Base-by-base conservation (phyloP, 495 filamentous ascomycete genomes). In the Aspergillus nanangensis region DNA sequence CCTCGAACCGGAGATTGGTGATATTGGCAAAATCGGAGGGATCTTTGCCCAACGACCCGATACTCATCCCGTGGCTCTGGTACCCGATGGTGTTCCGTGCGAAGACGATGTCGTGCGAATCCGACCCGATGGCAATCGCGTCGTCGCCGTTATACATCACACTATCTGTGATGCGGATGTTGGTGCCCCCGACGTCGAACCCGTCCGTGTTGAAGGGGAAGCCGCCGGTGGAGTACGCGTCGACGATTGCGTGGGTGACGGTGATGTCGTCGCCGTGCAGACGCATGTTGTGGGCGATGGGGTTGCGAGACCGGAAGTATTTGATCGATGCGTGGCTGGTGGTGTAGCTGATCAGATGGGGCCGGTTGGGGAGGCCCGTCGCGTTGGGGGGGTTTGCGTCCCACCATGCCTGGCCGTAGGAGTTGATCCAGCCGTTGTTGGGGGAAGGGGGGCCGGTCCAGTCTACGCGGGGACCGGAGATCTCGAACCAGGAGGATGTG, bases 191-290 rank as follows among this genome's bases (percentile, higher is more conserved):
- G 8, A 71, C 63, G 45, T 66, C 69, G 37, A 71, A 71, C 14
- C 61, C 67, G 37, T 70, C 65, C 2, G 70, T 73, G 47, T 73
- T 73, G 58, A 72, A 74, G 3, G 66, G 67, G 48, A 74, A 72
- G 9, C 56, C 53, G 33, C 57, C 57, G 0, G 61, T 66, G 14
- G 64, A 70, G 25, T 53, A 51, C n/a, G 69, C 67, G 45, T 74
- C 69, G 23, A 72, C 63, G 33, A 70, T 60, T 39, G 63, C 58
- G 36, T 70, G 57, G 31, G 38, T 55, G 31, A 74, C 61, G 4
- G 51, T 50, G 29, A 72, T 65, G 38, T 72, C 55, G 14, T 55
- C 40, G 23, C 70, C 70, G 17, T 50, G 48, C 3, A 74, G 44
- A 23, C 65, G 55, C 1, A 74, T 57, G 42, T 66, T 68, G 65